A percentile compares a stretch with the other conserved stretches of the same genome.
Evolutionary conservation across 2,329 filamentous ascomycete genomes (phyloP).

Genomic region (Neodidymelliopsis sp.): DNA sequence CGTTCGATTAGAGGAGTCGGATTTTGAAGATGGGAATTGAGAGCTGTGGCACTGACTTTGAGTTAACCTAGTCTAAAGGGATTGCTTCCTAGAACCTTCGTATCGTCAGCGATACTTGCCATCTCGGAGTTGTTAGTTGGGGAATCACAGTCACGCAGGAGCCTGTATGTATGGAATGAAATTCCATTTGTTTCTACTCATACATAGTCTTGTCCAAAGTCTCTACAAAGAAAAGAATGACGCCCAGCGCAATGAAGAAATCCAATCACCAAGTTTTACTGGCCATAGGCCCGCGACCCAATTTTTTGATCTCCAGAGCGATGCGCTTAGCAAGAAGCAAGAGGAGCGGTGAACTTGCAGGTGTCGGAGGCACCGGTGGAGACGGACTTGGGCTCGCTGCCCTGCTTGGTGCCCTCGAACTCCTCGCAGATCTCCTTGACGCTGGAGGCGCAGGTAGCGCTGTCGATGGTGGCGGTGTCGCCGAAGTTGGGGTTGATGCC

Average conservation of each 20-base stretch:
- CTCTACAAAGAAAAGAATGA: constrained; percentile 29
- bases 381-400: constrained; percentile 27
- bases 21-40: constrained; percentile 31
- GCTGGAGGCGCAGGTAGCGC: constrained; percentile 25
- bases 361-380: constrained; percentile 20
- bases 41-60: not conserved
- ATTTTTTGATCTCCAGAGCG: not conserved
- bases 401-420: constrained; percentile 27
- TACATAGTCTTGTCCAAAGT: constrained; percentile 12
- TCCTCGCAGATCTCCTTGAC: constrained; percentile 35
- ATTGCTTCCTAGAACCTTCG: no score
- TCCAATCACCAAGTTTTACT: constrained; percentile 4
- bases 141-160: not conserved
- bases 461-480: constrained; percentile 51
- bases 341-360: constrained; percentile 29
- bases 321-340: constrained; percentile 31
- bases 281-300: not conserved
- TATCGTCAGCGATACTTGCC: no score
- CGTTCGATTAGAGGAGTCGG: constrained; percentile 40
- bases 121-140: no score
- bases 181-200: constrained; percentile 1
- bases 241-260: constrained; percentile 20
- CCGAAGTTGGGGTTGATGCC: constrained; percentile 61
- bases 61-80: no score
- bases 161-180: not conserved